A percentile compares a stretch with the other conserved stretches of the same genome.
Conservation (phyloP, 495 filamentous ascomycete species). For the Aspergillus baeticus region DNA sequence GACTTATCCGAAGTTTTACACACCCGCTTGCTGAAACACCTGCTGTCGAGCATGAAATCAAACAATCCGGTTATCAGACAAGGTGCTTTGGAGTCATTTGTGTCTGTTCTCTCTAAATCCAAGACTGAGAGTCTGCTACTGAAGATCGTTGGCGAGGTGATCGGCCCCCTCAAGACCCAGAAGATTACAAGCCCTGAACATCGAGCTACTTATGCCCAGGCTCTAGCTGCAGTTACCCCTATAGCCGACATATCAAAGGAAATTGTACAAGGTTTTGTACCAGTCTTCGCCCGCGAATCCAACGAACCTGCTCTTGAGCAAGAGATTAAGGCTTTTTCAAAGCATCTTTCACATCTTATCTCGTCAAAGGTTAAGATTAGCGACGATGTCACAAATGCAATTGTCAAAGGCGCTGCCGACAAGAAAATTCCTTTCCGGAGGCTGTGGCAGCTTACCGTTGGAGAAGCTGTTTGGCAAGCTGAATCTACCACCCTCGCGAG, state of each 20-base stretch:
- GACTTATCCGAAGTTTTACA: slow-evolving; percentile 75
- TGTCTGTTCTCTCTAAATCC: slow-evolving; percentile 56
- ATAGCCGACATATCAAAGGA: slow-evolving; percentile 58
- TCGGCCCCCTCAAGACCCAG: slow-evolving; percentile 71
- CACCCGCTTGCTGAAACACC: slow-evolving; percentile 72
- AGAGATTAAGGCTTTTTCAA: slow-evolving; percentile 67
- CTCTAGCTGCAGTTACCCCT: slow-evolving; percentile 62
- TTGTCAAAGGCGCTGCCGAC: slow-evolving; percentile 78
- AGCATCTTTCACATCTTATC: slow-evolving; percentile 59
- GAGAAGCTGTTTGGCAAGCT: slow-evolving; percentile 67
- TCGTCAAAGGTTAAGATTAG: slow-evolving; percentile 55
- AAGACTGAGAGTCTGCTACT: slow-evolving; percentile 54
- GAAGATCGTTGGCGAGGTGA: slow-evolving; percentile 72
- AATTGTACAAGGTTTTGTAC: slow-evolving; percentile 62
- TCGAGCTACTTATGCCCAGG: slow-evolving; percentile 73
- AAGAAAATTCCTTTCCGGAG: slow-evolving; percentile 78
- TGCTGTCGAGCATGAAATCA: slow-evolving; percentile 86
- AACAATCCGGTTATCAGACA: slow-evolving; percentile 73
- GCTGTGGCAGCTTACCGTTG: slow-evolving; percentile 74
- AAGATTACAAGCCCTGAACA: slow-evolving; percentile 83
- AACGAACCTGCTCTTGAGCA: slow-evolving; percentile 78
- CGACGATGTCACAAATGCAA: slow-evolving; percentile 63
- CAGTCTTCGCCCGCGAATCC: slow-evolving; percentile 71
- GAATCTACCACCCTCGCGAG: slow-evolving; percentile 42
- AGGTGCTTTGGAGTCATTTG: slow-evolving; percentile 72